These are phyloP conservation scores for Chenopodium suecicum DNA, from an alignment of 148 eudicot species.

Conservation along the genomic window DNA sequence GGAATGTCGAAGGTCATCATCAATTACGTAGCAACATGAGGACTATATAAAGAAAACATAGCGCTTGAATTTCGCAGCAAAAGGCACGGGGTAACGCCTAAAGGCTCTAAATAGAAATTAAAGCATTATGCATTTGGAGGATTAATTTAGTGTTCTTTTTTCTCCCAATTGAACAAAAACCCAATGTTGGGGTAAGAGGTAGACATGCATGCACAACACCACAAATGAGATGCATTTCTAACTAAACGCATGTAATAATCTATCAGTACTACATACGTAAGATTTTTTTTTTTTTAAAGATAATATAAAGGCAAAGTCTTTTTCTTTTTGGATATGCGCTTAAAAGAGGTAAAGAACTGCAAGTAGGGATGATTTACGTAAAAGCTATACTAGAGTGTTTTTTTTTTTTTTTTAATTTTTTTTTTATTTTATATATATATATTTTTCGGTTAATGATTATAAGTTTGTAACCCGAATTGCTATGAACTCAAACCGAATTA, in stretches of 20 bases:
- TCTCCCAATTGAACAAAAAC: not conserved
- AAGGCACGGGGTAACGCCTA: not conserved
- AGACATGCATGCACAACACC: slow-evolving; percentile 16
- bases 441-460: too few species aligned
- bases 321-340: not conserved
- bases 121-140: not conserved
- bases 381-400: not conserved
- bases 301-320: not conserved
- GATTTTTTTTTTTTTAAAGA: not conserved
- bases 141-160: too few species aligned
- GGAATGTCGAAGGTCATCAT: too few species aligned
- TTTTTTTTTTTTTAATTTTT: too few species aligned
- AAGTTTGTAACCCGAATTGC: too few species aligned
- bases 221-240: not conserved
- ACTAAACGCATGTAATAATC: slow-evolving; percentile 9
- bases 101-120: too few species aligned
- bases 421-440: too few species aligned
- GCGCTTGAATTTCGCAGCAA: too few species aligned
- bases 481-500: too few species aligned
- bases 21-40: too few species aligned
- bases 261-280: not conserved
- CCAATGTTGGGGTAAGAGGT: slow-evolving; percentile 13
- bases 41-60: too few species aligned
- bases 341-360: too few species aligned
- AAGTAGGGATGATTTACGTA: not conserved